Conservation (phyloP, 345 rosid species). For the Brassica incana region DNA sequence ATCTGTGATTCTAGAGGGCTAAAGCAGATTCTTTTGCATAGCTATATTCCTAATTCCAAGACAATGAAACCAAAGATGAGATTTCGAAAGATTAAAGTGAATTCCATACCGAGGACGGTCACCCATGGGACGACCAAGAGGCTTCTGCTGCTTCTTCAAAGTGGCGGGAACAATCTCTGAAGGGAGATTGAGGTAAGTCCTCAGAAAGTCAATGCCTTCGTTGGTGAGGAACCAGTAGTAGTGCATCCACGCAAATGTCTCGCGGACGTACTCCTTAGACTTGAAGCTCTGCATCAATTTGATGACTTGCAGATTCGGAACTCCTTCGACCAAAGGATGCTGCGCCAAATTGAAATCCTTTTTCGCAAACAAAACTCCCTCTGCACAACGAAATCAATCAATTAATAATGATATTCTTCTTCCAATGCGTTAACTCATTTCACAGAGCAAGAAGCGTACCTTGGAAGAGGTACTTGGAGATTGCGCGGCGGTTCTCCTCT, state of each 20-base stretch:
- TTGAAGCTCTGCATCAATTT: slow-evolving; percentile 96
- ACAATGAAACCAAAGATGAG: neutral
- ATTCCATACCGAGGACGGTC: slow-evolving; percentile 76
- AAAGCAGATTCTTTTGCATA: neutral
- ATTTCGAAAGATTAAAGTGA: neutral
- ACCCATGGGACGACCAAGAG: slow-evolving; percentile 71
- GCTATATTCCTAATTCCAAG: neutral
- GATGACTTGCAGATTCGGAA: slow-evolving; percentile 83
- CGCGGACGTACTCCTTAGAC: slow-evolving; percentile 87
- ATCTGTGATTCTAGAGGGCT: neutral
- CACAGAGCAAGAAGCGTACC: slow-evolving; percentile 37
- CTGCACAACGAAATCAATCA: slow-evolving; percentile 34
- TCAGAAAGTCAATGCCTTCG: slow-evolving; percentile 81
- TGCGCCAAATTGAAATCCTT: slow-evolving; percentile 81
- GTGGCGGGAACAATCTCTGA: slow-evolving; percentile 97
- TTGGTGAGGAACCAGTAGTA: slow-evolving; percentile 92
- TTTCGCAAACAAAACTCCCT: slow-evolving; percentile 90
- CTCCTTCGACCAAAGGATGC: slow-evolving; percentile 74
- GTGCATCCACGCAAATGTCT: slow-evolving; percentile 98
- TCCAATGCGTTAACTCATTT: neutral
- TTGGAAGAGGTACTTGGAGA: slow-evolving; percentile 94
- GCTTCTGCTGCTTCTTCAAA: slow-evolving; percentile 79
- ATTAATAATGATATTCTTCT: neutral
- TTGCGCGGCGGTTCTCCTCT: slow-evolving; percentile 91
- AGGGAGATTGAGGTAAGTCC: slow-evolving; percentile 83